Conservation (phyloP, 768 basidiomycete genomes). For the Nidularia sp. region DNA sequence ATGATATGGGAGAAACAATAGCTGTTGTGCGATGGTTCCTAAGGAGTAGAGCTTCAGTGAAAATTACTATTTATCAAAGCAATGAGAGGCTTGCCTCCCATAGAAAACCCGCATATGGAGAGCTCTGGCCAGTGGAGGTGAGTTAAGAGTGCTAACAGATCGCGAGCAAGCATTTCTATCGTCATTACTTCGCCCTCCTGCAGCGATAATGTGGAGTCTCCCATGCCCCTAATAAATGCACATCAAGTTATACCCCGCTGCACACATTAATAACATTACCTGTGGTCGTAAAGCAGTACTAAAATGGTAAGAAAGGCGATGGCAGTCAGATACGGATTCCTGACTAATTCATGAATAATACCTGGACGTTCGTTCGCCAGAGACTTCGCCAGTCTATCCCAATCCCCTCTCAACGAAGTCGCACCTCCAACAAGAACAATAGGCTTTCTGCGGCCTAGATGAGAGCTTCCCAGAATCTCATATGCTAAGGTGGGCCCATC, state of each 20-base stretch:
- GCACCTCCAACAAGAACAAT: conserved; percentile 40
- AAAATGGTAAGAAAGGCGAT: not conserved
- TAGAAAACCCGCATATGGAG: conserved; percentile 44
- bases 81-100: conserved; percentile 27
- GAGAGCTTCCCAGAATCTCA: conserved; percentile 31
- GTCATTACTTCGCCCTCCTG: conserved; percentile 31
- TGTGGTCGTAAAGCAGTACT: conserved; percentile 45
- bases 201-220: conserved; percentile 31
- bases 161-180: conserved; percentile 40
- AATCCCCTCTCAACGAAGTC: conserved; percentile 33
- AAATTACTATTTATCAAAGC: not conserved
- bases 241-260: not conserved
- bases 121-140: conserved; percentile 35
- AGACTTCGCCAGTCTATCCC: conserved; percentile 25
- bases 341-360: conserved; percentile 7
- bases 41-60: not conserved
- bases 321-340: not conserved
- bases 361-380: conserved; percentile 35
- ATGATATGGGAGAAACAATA: conserved; percentile 38
- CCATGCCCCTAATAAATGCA: conserved; percentile 34
- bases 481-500: conserved; percentile 41
- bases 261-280: not conserved
- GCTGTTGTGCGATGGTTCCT: conserved; percentile 41
- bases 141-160: conserved; percentile 33
- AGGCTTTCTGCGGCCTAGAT: conserved; percentile 24